Base-by-base conservation (phyloP, 805 yeast species). In the Metschnikowia colocasiae region DNA sequence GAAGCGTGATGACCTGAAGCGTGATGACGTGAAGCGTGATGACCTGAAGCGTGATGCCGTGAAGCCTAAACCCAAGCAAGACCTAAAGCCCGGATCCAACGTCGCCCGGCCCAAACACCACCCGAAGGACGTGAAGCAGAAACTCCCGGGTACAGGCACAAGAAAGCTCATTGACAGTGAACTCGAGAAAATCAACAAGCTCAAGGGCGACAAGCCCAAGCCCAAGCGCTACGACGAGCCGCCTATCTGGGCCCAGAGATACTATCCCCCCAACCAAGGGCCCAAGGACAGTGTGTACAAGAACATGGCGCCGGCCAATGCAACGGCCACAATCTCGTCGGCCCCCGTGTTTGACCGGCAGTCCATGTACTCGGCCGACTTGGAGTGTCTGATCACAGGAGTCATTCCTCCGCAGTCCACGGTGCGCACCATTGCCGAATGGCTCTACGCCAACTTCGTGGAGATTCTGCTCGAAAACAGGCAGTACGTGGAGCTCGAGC, bases 241-340 rank as follows among this genome's bases (percentile, higher is more conserved):
- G 3, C 96, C 96, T 4, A 73, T 81, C 4, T 90, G 96, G 96
- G 96, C 96, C 0, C 83, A 76, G 52, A 84, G 81, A 57, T 87
- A 85, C 82, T 66, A 45, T 13, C 57, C 60, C 4, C 49, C 53
- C 12, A 48, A 54, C 3, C 58, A 54, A 29, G 44, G 45, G 18
- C 45, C 31, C 12, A 32, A 45, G 12, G 45, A 45, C 6, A n/a
- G 8, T 8, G 34, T 19, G 20, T n/a, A 40, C 40, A 25, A 19
- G 16, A 29, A 9, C 27, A 13, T 15, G 10, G 43, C 38, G 20
- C 43, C 29, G 15, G 32, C 27, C 23, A 22, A 18, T 23, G 35
- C 41, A 12, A 43, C 33, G 22, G 61, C 40, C 29, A 56, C 49
- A 31, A 10, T 36, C 12, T 36, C 53, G 9, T 44, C 18, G 35